These are phyloP conservation scores for Spiraea crenata DNA, from an alignment of 331 rosid species.

Conservation along the genomic window DNA sequence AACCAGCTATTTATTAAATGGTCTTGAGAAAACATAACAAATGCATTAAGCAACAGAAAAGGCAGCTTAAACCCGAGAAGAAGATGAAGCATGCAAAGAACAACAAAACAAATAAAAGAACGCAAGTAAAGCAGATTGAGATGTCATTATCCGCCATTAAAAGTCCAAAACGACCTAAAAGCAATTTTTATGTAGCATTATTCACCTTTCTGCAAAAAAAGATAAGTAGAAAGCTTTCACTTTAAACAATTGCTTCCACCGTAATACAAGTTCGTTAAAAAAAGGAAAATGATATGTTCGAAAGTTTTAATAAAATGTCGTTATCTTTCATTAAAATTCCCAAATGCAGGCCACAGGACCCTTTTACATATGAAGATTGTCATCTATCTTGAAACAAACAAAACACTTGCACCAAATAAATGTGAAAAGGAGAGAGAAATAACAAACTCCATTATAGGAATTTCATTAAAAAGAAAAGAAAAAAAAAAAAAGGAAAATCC, in stretches of 20 bases:
- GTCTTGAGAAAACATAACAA: not conserved
- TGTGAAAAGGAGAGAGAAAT: not conserved
- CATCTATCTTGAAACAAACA: constrained; percentile 21
- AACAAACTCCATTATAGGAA: not conserved
- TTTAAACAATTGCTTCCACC: not conserved
- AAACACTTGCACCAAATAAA: not conserved
- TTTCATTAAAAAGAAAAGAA: not conserved
- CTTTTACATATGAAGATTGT: not conserved
- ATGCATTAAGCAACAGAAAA: not conserved
- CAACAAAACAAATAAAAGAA: not conserved
- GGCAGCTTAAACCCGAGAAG: not conserved
- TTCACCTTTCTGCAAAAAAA: constrained; percentile 2
- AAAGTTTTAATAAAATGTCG: constrained; percentile 16
- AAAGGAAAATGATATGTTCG: not conserved
- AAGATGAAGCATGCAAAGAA: not conserved
- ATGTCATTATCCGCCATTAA: constrained; percentile 17
- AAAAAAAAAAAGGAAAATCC: not conserved
- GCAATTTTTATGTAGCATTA: not conserved
- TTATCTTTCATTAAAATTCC: constrained; percentile 8
- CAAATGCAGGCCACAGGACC: not conserved
- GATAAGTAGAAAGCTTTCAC: not conserved
- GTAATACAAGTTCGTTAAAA: not conserved
- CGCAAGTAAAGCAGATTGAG: not conserved
- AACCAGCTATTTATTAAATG: not conserved
- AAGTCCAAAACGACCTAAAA: constrained; percentile 12